phyloP scores from a whole-genome alignment of 176 grass and related monocot genomes.

The Ensete ventricosum region DNA sequence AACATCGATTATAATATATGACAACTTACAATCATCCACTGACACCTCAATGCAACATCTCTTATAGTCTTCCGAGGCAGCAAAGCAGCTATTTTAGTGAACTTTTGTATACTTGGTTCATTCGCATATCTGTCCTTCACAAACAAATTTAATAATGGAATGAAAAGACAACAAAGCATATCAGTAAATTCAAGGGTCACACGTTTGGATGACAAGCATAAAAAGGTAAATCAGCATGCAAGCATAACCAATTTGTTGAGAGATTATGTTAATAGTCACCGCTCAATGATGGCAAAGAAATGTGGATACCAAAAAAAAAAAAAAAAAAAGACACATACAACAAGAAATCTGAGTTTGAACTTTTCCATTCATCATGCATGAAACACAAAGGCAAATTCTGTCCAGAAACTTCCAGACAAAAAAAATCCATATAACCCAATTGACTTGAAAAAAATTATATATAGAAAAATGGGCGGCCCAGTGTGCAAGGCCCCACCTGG shows the following conservation, averaged over 20 bases:
- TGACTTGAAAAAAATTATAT: background rate
- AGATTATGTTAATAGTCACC: no score
- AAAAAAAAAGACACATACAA: background rate
- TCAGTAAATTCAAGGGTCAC: background rate
- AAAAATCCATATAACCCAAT: background rate
- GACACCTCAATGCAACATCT: slow-evolving; percentile 42
- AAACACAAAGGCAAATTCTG: background rate
- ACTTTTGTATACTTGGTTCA: slow-evolving; percentile 28
- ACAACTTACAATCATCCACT: slow-evolving; percentile 33
- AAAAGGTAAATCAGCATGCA: no score
- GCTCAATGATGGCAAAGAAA: no score
- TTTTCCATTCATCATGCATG: background rate
- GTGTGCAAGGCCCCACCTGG: no score
- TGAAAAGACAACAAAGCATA: background rate
- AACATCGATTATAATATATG: background rate
- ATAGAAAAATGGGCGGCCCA: background rate
- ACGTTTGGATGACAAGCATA: background rate
- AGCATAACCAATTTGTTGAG: no score
- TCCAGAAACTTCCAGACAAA: background rate
- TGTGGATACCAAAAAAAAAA: background rate
- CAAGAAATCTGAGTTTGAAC: background rate
- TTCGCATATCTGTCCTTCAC: slow-evolving; percentile 21
- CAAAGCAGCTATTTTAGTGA: slow-evolving; percentile 28
- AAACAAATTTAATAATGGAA: background rate
- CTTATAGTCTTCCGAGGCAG: slow-evolving; percentile 31